A percentile compares a stretch with the other conserved stretches of the same genome.
phyloP scores from a whole-genome alignment of 2,329 filamentous ascomycete species.

The Cyanodermella asteris region DNA sequence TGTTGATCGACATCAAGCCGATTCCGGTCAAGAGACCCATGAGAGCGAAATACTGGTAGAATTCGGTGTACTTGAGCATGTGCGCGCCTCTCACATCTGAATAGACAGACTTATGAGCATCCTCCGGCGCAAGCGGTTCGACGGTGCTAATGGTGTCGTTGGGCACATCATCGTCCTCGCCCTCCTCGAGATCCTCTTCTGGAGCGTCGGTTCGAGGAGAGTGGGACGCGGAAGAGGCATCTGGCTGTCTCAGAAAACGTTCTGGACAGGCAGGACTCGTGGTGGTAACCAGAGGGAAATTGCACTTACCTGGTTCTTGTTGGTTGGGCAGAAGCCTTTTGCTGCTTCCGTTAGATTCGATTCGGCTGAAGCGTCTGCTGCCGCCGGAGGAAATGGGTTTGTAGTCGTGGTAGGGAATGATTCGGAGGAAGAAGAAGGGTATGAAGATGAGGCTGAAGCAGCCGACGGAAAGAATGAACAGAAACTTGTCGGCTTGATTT shows the following conservation, averaged over 20 bases:
- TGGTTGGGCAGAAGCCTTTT: slow-evolving; percentile 12
- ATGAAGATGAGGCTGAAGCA: slow-evolving; percentile 54
- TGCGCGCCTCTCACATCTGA: slow-evolving; percentile 76
- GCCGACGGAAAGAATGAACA: slow-evolving; percentile 58
- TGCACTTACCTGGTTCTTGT: slow-evolving; percentile 41
- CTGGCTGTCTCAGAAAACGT: too few relatives aligned
- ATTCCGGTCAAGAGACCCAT: slow-evolving; percentile 84
- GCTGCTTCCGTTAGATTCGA: slow-evolving; percentile 24
- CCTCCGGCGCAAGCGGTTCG: too few relatives aligned
- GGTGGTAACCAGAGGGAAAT: slow-evolving; percentile 7
- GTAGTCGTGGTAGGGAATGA: slow-evolving; percentile 40
- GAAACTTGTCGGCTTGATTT: slow-evolving; percentile 59
- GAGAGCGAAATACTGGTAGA: slow-evolving; percentile 76
- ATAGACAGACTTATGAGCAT: slow-evolving; percentile 46
- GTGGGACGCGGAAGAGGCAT: too few relatives aligned
- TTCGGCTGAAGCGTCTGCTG: slow-evolving; percentile 21
- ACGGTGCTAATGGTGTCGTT: too few relatives aligned
- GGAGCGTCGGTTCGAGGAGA: too few relatives aligned
- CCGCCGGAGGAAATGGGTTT: too few relatives aligned
- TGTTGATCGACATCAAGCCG: slow-evolving; percentile 98
- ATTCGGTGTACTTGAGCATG: slow-evolving; percentile 50
- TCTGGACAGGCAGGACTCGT: too few relatives aligned
- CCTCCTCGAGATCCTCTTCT: too few relatives aligned
- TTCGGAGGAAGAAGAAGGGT: slow-evolving; percentile 67
- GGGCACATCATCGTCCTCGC: too few relatives aligned